phyloP scores from a whole-genome alignment of 2,329 filamentous ascomycete genomes.

The Sphaerulina vaccinii region DNA sequence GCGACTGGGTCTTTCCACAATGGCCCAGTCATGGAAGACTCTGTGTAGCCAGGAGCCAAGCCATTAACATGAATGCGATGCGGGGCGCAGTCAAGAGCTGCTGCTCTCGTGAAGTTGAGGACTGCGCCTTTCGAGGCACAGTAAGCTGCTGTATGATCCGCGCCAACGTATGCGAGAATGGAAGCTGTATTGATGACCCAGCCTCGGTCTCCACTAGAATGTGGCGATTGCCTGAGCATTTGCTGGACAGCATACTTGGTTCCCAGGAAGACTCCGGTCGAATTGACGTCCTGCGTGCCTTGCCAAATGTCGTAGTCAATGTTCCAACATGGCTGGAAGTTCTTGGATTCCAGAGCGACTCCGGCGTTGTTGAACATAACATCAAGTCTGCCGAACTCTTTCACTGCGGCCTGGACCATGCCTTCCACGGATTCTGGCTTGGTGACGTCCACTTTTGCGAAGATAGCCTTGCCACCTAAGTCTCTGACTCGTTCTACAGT shows the following conservation, averaged over 20 bases:
- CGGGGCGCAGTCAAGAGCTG: slow-evolving; percentile 33
- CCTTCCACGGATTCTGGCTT: slow-evolving; percentile 26
- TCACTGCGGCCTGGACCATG: slow-evolving; percentile 27
- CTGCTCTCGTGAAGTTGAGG: slow-evolving; percentile 30
- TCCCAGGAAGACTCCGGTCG: slow-evolving; percentile 43
- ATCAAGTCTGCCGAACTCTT: slow-evolving; percentile 23
- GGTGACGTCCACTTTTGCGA: slow-evolving; percentile 39
- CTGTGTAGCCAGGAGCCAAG: slow-evolving; percentile 32
- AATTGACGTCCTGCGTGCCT: slow-evolving; percentile 38
- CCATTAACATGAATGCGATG: slow-evolving; percentile 34
- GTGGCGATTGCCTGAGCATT: slow-evolving; percentile 51
- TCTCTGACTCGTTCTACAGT: slow-evolving; percentile 36
- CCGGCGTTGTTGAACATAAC: slow-evolving; percentile 24
- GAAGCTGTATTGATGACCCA: slow-evolving; percentile 54
- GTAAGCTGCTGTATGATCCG: slow-evolving; percentile 38
- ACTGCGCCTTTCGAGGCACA: slow-evolving; percentile 33
- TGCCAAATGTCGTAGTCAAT: slow-evolving; percentile 23
- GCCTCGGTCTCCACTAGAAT: slow-evolving; percentile 44
- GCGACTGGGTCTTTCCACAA: slow-evolving; percentile 26
- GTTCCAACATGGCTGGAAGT: slow-evolving; percentile 24
- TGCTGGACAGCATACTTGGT: slow-evolving; percentile 50
- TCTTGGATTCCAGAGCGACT: slow-evolving; percentile 22
- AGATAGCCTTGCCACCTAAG: slow-evolving; percentile 38
- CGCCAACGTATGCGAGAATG: slow-evolving; percentile 45
- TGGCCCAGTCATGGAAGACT: slow-evolving; percentile 26